Conservation (phyloP, 768 basidiomycete genomes). For the Tephrocybe sp. region DNA sequence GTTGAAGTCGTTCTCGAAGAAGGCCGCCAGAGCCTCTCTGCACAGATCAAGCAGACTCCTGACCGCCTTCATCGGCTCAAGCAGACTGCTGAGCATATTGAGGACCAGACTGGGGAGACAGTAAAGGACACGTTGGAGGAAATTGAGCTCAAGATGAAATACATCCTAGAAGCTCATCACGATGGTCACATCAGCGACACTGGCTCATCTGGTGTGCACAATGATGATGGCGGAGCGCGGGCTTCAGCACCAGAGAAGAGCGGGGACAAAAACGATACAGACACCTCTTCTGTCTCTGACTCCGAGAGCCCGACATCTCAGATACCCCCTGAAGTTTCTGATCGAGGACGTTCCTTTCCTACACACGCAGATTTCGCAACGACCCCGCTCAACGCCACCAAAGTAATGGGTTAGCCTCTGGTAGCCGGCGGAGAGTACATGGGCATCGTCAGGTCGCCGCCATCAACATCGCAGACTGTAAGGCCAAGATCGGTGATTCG, state of each 20-base stretch:
- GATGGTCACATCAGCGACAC: constrained; percentile 13
- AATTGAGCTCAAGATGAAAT: constrained; percentile 15
- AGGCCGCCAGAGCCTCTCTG: constrained; percentile 11
- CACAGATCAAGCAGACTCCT: constrained; percentile 13
- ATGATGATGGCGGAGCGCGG: constrained; percentile 66
- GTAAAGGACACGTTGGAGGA: constrained; percentile 11
- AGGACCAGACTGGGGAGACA: constrained; percentile 1
- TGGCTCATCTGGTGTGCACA: constrained; percentile 20
- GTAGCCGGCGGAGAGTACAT: background rate
- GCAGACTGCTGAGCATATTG: constrained; percentile 6
- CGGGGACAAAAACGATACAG: constrained; percentile 2
- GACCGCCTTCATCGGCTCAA: constrained; percentile 9
- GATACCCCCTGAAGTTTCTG: constrained; percentile 9
- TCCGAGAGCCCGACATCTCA: constrained; percentile 1
- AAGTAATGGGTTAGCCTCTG: background rate
- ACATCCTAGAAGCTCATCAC: constrained; percentile 11
- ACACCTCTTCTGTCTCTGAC: background rate
- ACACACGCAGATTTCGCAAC: background rate
- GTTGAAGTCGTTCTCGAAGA: constrained; percentile 59
- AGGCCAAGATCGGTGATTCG: too few relatives aligned
- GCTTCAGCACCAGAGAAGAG: constrained; percentile 65
- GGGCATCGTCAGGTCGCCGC: background rate
- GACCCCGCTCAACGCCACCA: background rate
- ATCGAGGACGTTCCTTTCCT: constrained; percentile 9
- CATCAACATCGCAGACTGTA: constrained; percentile 11